Evolutionary conservation across 2,329 filamentous ascomycete genomes (phyloP).

Genomic region (Leptographium radiaticola): DNA sequence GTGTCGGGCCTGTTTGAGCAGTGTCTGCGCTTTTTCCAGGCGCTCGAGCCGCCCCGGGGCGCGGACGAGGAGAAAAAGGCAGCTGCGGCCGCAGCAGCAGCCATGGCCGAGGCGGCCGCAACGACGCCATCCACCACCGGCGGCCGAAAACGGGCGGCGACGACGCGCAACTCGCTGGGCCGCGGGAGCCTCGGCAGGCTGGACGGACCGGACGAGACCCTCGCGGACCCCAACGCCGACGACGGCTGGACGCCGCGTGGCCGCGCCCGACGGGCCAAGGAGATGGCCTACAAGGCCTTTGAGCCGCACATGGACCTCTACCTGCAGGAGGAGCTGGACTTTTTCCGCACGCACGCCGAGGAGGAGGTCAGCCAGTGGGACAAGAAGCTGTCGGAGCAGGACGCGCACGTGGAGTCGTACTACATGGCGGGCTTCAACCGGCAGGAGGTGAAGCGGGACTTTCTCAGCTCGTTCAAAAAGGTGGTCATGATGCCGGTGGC

Average conservation of each 20-base stretch:
- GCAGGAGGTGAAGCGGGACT: slow-evolving; percentile 92
- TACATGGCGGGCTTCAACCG: slow-evolving; percentile 93
- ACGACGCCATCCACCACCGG: not conserved
- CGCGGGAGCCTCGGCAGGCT: not conserved
- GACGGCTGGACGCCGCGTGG: slow-evolving; percentile 6
- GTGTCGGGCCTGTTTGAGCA: slow-evolving; percentile 84
- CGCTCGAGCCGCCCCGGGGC: slow-evolving; percentile 55
- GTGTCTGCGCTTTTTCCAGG: slow-evolving; percentile 61
- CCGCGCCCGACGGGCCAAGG: slow-evolving; percentile 38
- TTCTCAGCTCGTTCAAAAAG: slow-evolving; percentile 91
- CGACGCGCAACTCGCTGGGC: not conserved
- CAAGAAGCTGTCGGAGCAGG: slow-evolving; percentile 79
- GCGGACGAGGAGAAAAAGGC: not conserved
- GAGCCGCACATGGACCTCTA: slow-evolving; percentile 92
- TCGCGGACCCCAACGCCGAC: not conserved
- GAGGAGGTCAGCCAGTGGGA: slow-evolving; percentile 76
- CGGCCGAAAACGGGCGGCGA: not conserved
- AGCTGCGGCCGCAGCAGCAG: not conserved
- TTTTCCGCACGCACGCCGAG: slow-evolving; percentile 66
- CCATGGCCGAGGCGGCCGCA: not conserved
- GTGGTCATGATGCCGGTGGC: slow-evolving; percentile 99
- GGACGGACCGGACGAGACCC: not conserved
- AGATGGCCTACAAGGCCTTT: slow-evolving; percentile 60
- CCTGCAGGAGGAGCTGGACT: slow-evolving; percentile 78
- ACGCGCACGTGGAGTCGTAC: slow-evolving; percentile 80